These are phyloP conservation scores for Microbotryum saponariae DNA, from an alignment of 1,284 basidiomycete species.

Conservation along the genomic window DNA sequence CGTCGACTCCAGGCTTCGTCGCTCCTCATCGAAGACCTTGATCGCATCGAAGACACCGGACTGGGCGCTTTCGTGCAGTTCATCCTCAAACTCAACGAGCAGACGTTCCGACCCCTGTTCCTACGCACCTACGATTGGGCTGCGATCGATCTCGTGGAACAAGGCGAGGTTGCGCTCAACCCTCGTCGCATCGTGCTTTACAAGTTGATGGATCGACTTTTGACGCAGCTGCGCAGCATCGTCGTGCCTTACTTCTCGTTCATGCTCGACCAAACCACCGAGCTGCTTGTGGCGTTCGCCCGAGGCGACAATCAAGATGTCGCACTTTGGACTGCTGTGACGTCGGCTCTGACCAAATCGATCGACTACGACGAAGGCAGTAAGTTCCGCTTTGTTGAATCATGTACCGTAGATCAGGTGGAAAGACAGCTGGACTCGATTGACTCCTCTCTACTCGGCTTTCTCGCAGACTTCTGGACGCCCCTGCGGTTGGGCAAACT, in stretches of 20 bases:
- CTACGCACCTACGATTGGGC: slow-evolving; percentile 93
- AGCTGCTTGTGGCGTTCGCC: slow-evolving; percentile 54
- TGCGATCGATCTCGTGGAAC: slow-evolving; percentile 55
- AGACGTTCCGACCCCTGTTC: slow-evolving; percentile 85
- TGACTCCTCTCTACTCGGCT: not conserved
- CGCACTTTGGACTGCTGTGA: slow-evolving; percentile 57
- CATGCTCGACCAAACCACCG: slow-evolving; percentile 60
- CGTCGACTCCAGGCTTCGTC: slow-evolving; percentile 43
- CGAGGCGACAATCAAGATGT: slow-evolving; percentile 37
- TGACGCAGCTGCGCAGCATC: slow-evolving; percentile 75
- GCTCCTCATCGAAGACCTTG: slow-evolving; percentile 41
- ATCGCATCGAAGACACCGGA: slow-evolving; percentile 44
- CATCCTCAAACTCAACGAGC: slow-evolving; percentile 88
- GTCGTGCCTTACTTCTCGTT: slow-evolving; percentile 86
- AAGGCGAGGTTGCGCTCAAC: slow-evolving; percentile 25
- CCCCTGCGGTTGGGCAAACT: slow-evolving; percentile 65
- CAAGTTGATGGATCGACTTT: slow-evolving; percentile 59
- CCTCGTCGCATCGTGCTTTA: slow-evolving; percentile 61
- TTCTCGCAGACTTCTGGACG: slow-evolving; percentile 68
- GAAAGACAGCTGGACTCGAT: slow-evolving; percentile 4
- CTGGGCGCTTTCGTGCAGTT: slow-evolving; percentile 75
- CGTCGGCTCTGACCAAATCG: slow-evolving; percentile 61
- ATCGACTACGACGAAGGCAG: slow-evolving; percentile 73
- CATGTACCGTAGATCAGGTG: too few species aligned
- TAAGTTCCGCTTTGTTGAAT: slow-evolving; percentile 41